Evolutionary conservation across 176 grass and related monocot genomes (phyloP), one percentile per base, ranked within the genome.

Genomic region (Rhynchospora breviuscula): DNA sequence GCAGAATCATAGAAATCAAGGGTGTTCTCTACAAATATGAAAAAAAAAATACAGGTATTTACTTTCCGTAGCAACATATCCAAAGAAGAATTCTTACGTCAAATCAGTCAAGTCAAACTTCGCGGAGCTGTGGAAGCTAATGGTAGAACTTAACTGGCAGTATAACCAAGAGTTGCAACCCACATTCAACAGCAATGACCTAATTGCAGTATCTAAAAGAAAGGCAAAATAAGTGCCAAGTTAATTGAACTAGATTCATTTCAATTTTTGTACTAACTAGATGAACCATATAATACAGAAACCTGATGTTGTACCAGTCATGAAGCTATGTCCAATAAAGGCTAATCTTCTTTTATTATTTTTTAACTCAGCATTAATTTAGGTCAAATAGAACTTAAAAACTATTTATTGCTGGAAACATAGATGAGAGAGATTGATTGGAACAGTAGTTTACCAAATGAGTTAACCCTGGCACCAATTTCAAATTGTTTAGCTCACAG

Each of bases 61-160:
- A 53, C 22, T 54, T 8, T 76, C 72, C 8, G 79, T 74, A 75
- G 3, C n/a, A 67, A 53, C 57, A 86, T 63, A 66, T 18, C 72
- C 65, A 61, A 72, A 79, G 57, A 44, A 58, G 63, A 71, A 83
- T 86, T 93, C 95, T 98, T 90, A 98, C 95, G 95, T 98, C 86
- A 98, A 76, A 89, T 98, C 92, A 70, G 92, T 95, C 85, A 98
- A 93, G 78, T 98, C 95, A 71, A 93, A 84, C 82, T 89, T 98
- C 69, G 87, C 85, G 12, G 89, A 90, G 29, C 81, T 90, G 82
- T 87, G 79, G 80, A 81, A 93, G 76, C 22, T 63, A 81, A 85
- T 89, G 60, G 74, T 47, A 66, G 81, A 88, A 67, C 79, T 76
- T 78, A 76, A 84, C 43, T 59, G 85, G 75, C 45, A 73, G 67